These are phyloP conservation scores for Backusella mclennaniae DNA, from an alignment of 192 early-diverging fungal species.

Conservation along the genomic window DNA sequence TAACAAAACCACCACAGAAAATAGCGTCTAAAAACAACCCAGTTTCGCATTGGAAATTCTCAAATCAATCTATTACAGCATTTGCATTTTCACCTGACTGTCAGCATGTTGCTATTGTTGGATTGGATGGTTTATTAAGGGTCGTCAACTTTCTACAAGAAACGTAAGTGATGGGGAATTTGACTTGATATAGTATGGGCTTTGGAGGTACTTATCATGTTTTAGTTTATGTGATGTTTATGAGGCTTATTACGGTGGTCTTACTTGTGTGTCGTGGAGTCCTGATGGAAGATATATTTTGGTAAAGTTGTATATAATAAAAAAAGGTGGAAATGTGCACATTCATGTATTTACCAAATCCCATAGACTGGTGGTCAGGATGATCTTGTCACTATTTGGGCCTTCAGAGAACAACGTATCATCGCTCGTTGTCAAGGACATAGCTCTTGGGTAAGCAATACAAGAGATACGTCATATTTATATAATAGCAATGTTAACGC, in stretches of 20 bases:
- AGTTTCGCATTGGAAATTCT: constrained; percentile 37
- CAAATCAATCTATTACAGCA: constrained; percentile 45
- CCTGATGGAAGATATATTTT: constrained; percentile 83
- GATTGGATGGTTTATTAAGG: constrained; percentile 76
- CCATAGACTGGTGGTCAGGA: constrained; percentile 85
- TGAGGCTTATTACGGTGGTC: constrained; percentile 82
- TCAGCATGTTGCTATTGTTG: constrained; percentile 80
- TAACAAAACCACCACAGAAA: constrained; percentile 51
- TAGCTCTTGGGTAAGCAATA: constrained; percentile 73
- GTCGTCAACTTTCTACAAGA: constrained; percentile 79
- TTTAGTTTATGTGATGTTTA: constrained; percentile 74
- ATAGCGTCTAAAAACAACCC: constrained; percentile 51
- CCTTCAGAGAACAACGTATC: constrained; percentile 74
- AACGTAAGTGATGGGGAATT: constrained; percentile 33
- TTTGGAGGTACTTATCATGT: neutral
- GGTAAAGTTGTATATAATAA: constrained; percentile 19
- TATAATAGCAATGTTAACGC: neutral
- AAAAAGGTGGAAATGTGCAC: neutral
- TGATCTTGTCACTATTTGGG: constrained; percentile 90
- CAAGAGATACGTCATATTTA: neutral
- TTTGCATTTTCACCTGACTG: constrained; percentile 89
- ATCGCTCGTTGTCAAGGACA: constrained; percentile 92
- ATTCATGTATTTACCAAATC: neutral
- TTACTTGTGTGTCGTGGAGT: constrained; percentile 88
- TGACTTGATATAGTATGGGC: neutral